Base-by-base conservation (phyloP, 2,329 filamentous ascomycete genomes). In the Epichloe gansuensis region DNA sequence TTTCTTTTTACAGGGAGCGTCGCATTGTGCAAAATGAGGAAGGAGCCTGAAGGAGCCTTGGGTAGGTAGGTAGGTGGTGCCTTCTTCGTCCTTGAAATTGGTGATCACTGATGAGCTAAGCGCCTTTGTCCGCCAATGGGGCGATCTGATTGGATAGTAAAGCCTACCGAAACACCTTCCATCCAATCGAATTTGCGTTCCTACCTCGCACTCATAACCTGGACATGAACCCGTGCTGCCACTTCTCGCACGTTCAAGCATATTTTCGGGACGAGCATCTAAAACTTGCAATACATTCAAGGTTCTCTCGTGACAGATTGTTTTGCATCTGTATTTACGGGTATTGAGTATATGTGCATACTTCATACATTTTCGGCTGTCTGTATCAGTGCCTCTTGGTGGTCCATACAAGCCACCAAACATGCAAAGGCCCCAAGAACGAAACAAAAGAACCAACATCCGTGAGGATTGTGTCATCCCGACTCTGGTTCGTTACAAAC, bases 361-460 rank as follows among this genome's bases (percentile, higher is more conserved):
- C 23, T 35, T 39, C 15, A 50, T 23, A 50, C 41, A 49, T 44
- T 25, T 12, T 34, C 41, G 34, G 37, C 31, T 38, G 17, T 28
- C 28, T 11, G 11, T 37, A 23, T 23, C 17, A 25, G 31, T 45
- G 41, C 28, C 42, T 28, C 23, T 21, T 35, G 42, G 11, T 23
- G 21, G n/a, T 42, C 47, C 13, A 42, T 15, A 25, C 17, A 21
- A 21, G 17, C 23, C 23, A 42, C 25, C 15, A 21, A 41, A 31
- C 12, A 37, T 42, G 25, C 28, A 25, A 42, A 4, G 5, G 8
- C 41, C 8, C 25, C 52, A 38, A 44, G 44, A 28, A 42, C 48
- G 44, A 35, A 46, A 50, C 48, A 11, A 12, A 45, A 50, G 51
- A 48, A n/a, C 48, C 44, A 49, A 45, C 45, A 51, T 54, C 45